Conservation (phyloP, 1,284 basidiomycete genomes). For the Leccinum angustisporum region DNA sequence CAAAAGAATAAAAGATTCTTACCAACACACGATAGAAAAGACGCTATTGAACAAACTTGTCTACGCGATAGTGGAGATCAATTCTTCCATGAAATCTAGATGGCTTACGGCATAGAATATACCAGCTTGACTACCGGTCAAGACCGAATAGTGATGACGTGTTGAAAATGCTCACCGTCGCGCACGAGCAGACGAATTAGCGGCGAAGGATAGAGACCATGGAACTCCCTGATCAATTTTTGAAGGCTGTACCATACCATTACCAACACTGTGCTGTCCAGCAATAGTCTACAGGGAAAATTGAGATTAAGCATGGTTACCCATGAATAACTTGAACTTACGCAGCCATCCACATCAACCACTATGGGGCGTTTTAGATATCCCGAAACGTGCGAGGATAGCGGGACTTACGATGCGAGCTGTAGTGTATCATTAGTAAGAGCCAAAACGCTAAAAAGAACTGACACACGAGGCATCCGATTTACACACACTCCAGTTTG, state of each 20-base stretch:
- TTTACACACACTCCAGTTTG: background rate
- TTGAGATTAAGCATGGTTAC: background rate
- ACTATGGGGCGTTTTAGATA: background rate
- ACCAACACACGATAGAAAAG: constrained; percentile 16
- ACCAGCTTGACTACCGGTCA: constrained; percentile 3
- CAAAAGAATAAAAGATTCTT: background rate
- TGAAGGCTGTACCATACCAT: constrained; percentile 13
- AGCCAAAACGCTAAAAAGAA: background rate
- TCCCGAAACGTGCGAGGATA: background rate
- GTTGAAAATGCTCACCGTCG: constrained; percentile 8
- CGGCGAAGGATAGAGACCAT: constrained; percentile 5
- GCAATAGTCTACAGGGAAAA: background rate
- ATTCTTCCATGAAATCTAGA: background rate
- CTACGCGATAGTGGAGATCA: constrained; percentile 1
- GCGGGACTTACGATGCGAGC: background rate
- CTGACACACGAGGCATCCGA: background rate
- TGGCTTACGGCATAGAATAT: constrained; percentile 15
- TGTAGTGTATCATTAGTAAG: background rate
- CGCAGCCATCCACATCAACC: constrained; percentile 8
- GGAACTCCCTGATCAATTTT: background rate
- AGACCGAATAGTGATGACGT: background rate
- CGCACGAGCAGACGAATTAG: constrained; percentile 9
- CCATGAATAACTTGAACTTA: background rate
- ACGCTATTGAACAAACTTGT: constrained; percentile 7
- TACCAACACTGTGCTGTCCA: constrained; percentile 10